Base-by-base conservation (phyloP, 495 filamentous ascomycete genomes). In the Xylaria intraflava region DNA sequence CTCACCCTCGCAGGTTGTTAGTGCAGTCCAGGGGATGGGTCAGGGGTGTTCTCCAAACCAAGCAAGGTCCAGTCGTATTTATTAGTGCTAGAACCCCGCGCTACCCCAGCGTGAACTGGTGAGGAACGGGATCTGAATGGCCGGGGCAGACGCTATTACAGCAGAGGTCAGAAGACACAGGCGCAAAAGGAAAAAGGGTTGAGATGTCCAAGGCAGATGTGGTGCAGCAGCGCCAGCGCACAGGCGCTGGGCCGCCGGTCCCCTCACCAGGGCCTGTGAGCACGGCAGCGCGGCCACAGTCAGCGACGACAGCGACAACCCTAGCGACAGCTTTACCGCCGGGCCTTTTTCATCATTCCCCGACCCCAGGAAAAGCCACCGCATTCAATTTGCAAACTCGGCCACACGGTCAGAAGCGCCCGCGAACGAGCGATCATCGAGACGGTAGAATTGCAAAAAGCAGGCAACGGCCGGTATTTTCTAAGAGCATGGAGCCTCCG, bases 401-500 rank as follows among this genome's bases (percentile, higher is more conserved):
- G 42, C 50, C 58, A 30, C 59, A 64, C 47, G 64, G 64, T 39
- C 64, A 59, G 1, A 66, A 66, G 36, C 58, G 64, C 42, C 58
- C 64, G 44, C 56, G 64, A 46, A 51, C 58, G 49, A 60, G 56
- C 38, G 64, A 66, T 17, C 57, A 66, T 17, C 64, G 57, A 56
- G 64, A 66, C 26, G 61, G 58, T 38, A 56, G 64, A 50, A 56
- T 53, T 49, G 55, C 59, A 41, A 66, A 66, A 52, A 66, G 56
- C 45, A 57, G 64, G 56, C 61, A 61, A 48, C 53, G 64, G 46
- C 46, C 56, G 39, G 54, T 64, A 31, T 55, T n/a, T 12, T 51
- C 52, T 1, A 66, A 66, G 57, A 69, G 59, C 65, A 78, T 74
- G 90, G 90, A 62, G 81, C 93, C 71, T 82, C 94, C 65, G 81